Conservation (phyloP, 345 rosid species). For the Citrus trifoliata region DNA sequence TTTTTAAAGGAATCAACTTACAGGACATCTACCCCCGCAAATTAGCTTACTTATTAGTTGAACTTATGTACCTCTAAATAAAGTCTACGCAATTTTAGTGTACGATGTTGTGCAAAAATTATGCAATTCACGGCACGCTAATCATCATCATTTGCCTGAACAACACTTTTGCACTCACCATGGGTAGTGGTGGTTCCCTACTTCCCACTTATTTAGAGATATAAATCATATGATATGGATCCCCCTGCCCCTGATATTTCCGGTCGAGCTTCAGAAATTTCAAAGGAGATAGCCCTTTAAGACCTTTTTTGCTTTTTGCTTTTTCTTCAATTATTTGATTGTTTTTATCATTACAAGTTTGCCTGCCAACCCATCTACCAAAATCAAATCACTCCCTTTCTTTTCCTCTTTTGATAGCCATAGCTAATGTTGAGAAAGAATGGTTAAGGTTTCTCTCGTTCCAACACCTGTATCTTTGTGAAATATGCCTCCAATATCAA, state of each 20-base stretch:
- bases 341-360: slow-evolving; percentile 15
- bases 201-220: slow-evolving; percentile 23
- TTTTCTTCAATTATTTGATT: slow-evolving; percentile 8
- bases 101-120: too few relatives aligned
- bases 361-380: slow-evolving; percentile 8
- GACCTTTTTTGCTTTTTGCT: slow-evolving; percentile 3
- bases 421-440: neutral
- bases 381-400: neutral
- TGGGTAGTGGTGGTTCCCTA: slow-evolving; percentile 26
- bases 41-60: too few relatives aligned
- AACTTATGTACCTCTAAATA: too few relatives aligned
- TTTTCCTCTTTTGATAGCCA: neutral
- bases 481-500: neutral
- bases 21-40: too few relatives aligned
- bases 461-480: neutral
- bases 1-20: neutral
- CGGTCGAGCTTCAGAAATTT: neutral
- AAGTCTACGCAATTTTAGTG: too few relatives aligned
- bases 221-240: neutral
- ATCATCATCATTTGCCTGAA: slow-evolving; percentile 21
- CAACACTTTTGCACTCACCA: slow-evolving; percentile 7
- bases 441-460: neutral
- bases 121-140: too few relatives aligned
- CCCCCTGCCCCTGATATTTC: slow-evolving; percentile 7
- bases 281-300: neutral